Conservation (phyloP, 148 eudicot genomes). For the Mesembryanthemum crystallinum region DNA sequence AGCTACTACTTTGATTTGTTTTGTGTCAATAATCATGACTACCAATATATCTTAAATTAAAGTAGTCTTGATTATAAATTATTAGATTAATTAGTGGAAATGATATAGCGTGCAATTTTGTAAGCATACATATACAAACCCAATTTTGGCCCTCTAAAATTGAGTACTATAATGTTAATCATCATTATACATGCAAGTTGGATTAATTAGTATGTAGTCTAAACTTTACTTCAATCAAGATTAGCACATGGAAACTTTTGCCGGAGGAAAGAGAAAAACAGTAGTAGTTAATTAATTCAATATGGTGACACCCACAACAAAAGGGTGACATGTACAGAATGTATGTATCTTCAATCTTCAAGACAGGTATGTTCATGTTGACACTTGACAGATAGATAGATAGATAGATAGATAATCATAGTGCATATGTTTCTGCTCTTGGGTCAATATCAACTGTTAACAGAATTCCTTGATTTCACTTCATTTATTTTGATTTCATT, state of each 20-base stretch:
- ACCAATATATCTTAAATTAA: too few relatives aligned
- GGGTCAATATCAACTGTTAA: neutral
- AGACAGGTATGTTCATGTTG: too few relatives aligned
- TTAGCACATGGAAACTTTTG: neutral
- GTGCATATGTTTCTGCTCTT: neutral
- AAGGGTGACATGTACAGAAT: neutral
- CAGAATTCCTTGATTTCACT: neutral
- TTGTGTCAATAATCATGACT: too few relatives aligned
- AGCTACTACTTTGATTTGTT: too few relatives aligned
- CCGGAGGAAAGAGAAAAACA: neutral
- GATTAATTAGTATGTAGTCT: neutral
- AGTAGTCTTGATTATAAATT: too few relatives aligned
- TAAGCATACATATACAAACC: neutral
- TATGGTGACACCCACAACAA: conserved; percentile 1
- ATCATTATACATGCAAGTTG: neutral
- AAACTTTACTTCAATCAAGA: conserved; percentile 5
- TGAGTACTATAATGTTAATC: neutral
- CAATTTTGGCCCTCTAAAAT: neutral
- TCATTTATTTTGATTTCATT: neutral
- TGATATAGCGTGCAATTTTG: neutral
- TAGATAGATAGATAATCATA: neutral
- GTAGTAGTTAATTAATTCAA: neutral
- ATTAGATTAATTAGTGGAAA: too few relatives aligned
- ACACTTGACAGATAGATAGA: too few relatives aligned
- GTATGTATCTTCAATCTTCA: neutral